Base-by-base conservation (phyloP, 768 basidiomycete species). In the Gymnopilus junonius region DNA sequence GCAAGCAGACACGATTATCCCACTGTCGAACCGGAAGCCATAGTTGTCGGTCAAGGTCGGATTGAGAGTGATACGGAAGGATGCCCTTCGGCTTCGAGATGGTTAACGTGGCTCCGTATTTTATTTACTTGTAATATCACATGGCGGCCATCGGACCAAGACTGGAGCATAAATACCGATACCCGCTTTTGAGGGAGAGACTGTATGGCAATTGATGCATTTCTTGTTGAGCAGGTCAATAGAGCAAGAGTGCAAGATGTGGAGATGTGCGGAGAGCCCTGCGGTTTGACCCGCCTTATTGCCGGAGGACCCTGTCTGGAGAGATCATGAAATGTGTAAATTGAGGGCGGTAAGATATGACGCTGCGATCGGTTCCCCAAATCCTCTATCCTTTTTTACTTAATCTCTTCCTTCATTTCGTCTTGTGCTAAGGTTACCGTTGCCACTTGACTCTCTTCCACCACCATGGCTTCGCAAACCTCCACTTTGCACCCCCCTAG, bases 401-500 rank as follows among this genome's bases (percentile, higher is more conserved):
- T 35, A 21, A 17, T 23, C 27, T 51, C 20, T 32, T n/a, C n/a
- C n/a, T n/a, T n/a, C n/a, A n/a, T n/a, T n/a, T n/a, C n/a, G n/a
- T n/a, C n/a, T n/a, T n/a, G n/a, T n/a, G 29, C 50, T 48, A 57
- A 37, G 31, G 35, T 58, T 40, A 53, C 43, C 55, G 29, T 25
- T 40, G 15, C 27, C 39, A 29, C 62, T 55, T 56, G 43, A 66
- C 34, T 54, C 35, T 40, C 63, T 62, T 64, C 66, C 61, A 73
- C 74, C 66, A 78, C 71, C 73, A 84, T 83, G 82, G 74, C 80
- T 59, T 73, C 79, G 59, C 73, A 76, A 64, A 58, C 79, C 42
- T 69, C 78, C 34, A 75, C 75, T 5, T 79, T 93, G 56, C 91
- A 93, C 62, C 92, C 92, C 23, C 85, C 91, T 39, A 82, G 92